These are phyloP conservation scores for Colletotrichum cordylinicola DNA, from an alignment of 2,329 filamentous ascomycete genomes.

Conservation along the genomic window DNA sequence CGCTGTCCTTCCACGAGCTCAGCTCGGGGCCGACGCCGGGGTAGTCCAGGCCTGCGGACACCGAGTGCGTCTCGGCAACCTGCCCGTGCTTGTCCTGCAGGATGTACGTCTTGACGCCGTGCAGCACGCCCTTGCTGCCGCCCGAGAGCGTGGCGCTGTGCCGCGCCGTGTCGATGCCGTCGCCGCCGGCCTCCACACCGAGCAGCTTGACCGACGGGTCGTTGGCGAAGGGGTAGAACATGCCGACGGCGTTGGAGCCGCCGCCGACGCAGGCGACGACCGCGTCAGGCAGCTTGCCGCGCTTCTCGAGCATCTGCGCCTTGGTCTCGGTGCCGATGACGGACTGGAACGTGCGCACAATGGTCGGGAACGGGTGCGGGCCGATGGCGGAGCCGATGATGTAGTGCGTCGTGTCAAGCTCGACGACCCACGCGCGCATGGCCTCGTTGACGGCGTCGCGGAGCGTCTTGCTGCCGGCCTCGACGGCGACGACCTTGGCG, in stretches of 20 bases:
- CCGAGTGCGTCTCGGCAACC: conserved; percentile 93
- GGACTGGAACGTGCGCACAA: conserved; percentile 96
- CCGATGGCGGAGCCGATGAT: conserved; percentile 98
- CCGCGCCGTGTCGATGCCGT: conserved; percentile 83
- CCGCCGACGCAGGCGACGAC: conserved; percentile 97
- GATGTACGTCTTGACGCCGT: conserved; percentile 95
- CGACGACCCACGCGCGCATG: conserved; percentile 89
- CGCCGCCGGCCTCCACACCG: conserved; percentile 94
- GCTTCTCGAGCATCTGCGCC: conserved; percentile 83
- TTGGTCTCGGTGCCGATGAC: conserved; percentile 97
- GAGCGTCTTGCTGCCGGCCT: conserved; percentile 84
- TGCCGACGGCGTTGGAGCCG: conserved; percentile 92
- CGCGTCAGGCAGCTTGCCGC: conserved; percentile 90
- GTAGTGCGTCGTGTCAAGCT: conserved; percentile 95
- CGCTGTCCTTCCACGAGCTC: conserved; percentile 88
- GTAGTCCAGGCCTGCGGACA: conserved; percentile 96
- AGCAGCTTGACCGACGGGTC: conserved; percentile 86
- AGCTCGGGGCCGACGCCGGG: conserved; percentile 96
- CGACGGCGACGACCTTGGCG: conserved; percentile 89
- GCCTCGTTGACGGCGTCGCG: conserved; percentile 95
- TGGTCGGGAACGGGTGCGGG: conserved; percentile 96
- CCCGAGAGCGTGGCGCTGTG: conserved; percentile 89
- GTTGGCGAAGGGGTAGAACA: conserved; percentile 96
- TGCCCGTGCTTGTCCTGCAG: conserved; percentile 93
- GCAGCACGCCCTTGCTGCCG: conserved; percentile 89